These are phyloP conservation scores for Lumnitzera littorea DNA, from an alignment of 345 rosid genomes.

Conservation along the genomic window DNA sequence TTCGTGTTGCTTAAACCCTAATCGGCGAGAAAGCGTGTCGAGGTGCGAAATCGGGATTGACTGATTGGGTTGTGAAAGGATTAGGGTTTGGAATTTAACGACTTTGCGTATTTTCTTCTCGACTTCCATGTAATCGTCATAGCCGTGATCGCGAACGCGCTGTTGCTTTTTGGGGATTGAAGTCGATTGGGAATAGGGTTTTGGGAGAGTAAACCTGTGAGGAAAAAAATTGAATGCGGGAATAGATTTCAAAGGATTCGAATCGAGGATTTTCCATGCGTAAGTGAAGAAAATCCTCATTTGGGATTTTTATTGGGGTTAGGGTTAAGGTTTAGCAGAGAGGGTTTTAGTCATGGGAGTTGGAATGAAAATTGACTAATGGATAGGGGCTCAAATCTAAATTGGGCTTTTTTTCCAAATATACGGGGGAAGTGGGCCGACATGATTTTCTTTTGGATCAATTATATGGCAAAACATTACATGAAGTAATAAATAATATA, in stretches of 20 bases:
- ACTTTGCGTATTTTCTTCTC: constrained; percentile 80
- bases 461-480: no score
- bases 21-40: constrained; percentile 61
- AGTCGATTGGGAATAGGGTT: constrained; percentile 61
- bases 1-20: constrained; percentile 71
- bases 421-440: no score
- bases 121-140: constrained; percentile 93
- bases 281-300: constrained; percentile 19
- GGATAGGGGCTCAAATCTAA: no score
- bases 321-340: constrained; percentile 20
- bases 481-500: no score
- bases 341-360: no score
- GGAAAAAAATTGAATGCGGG: constrained; percentile 6
- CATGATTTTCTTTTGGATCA: no score
- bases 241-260: neutral
- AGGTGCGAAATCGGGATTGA: constrained; percentile 61
- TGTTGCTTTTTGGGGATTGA: constrained; percentile 69
- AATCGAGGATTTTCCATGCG: constrained; percentile 11
- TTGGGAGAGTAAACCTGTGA: constrained; percentile 14
- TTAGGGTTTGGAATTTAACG: constrained; percentile 60
- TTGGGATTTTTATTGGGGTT: neutral
- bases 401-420: no score
- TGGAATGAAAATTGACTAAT: no score
- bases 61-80: constrained; percentile 60
- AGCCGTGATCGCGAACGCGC: constrained; percentile 85